Conservation (phyloP, 164 flowering plant species). For the Macadamia tetraphylla region DNA sequence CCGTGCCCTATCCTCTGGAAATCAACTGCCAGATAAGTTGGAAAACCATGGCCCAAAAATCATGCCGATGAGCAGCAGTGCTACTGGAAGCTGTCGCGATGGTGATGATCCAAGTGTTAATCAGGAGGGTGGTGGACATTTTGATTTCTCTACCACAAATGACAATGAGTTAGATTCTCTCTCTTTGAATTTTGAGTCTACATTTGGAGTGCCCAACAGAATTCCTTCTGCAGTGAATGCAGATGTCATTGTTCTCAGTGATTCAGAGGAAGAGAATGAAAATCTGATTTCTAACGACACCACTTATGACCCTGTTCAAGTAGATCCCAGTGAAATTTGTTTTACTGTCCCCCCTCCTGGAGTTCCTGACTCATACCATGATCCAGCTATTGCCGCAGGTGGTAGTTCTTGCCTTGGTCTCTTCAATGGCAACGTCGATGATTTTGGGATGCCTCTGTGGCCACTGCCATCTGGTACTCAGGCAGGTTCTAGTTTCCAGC, state of each 20-base stretch:
- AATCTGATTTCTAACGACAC: slow-evolving; percentile 36
- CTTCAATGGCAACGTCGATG: slow-evolving; percentile 47
- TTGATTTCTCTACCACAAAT: slow-evolving; percentile 53
- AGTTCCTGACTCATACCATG: slow-evolving; percentile 44
- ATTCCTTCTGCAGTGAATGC: slow-evolving; percentile 42
- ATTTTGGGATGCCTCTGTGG: slow-evolving; percentile 66
- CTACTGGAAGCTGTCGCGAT: slow-evolving; percentile 79
- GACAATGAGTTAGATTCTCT: slow-evolving; percentile 68
- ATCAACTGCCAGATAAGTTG: slow-evolving; percentile 29
- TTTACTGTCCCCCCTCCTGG: slow-evolving; percentile 42
- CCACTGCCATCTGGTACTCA: slow-evolving; percentile 48
- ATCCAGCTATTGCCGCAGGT: slow-evolving; percentile 16
- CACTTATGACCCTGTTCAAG: slow-evolving; percentile 25
- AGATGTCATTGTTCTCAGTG: slow-evolving; percentile 86
- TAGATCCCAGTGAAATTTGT: slow-evolving; percentile 28
- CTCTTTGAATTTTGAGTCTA: slow-evolving; percentile 42
- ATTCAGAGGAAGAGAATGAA: slow-evolving; percentile 83
- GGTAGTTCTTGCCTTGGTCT: slow-evolving; percentile 47
- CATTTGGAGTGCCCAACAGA: slow-evolving; percentile 35
- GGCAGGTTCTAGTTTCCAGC: slow-evolving; percentile 49
- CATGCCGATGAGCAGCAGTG: slow-evolving; percentile 81
- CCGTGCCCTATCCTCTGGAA: slow-evolving; percentile 39
- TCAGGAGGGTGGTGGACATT: slow-evolving; percentile 64
- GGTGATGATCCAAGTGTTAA: slow-evolving; percentile 88
- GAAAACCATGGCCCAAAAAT: slow-evolving; percentile 32